A percentile compares a stretch with the other conserved stretches of the same genome.
Evolutionary conservation across 129 eudicot species (phyloP).

Genomic region (Arctium minus): DNA sequence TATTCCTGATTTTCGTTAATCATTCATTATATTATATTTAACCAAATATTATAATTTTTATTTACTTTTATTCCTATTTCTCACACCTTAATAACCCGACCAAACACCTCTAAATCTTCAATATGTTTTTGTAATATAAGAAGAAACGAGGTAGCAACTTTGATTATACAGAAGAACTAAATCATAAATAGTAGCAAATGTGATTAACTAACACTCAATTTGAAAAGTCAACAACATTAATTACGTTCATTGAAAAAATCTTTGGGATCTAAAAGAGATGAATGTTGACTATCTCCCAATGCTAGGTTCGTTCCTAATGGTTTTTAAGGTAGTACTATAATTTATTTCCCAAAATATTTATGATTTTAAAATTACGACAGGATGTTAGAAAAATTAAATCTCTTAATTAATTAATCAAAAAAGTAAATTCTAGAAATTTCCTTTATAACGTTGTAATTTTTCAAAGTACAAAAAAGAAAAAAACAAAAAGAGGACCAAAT

Average conservation of each 20-base stretch:
- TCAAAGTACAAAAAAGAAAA: slow-evolving; percentile 30
- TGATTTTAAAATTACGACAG: background rate
- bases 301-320: background rate
- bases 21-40: no score
- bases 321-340: no score
- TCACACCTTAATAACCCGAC: background rate
- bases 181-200: background rate
- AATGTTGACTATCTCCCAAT: slow-evolving; percentile 7
- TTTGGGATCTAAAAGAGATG: background rate
- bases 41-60: no score
- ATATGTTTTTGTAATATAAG: background rate
- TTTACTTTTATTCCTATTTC: background rate
- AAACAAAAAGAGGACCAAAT: slow-evolving; percentile 35
- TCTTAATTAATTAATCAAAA: background rate
- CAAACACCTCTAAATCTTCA: no score
- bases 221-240: slow-evolving; percentile 13
- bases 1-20: background rate
- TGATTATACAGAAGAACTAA: no score
- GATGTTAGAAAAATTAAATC: background rate
- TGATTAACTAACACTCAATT: background rate
- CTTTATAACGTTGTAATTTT: background rate
- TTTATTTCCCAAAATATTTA: background rate
- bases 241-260: background rate
- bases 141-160: no score
- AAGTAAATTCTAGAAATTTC: background rate